phyloP scores from a whole-genome alignment of 352 stramenopile genomes.

The Phytophthora hybrid region DNA sequence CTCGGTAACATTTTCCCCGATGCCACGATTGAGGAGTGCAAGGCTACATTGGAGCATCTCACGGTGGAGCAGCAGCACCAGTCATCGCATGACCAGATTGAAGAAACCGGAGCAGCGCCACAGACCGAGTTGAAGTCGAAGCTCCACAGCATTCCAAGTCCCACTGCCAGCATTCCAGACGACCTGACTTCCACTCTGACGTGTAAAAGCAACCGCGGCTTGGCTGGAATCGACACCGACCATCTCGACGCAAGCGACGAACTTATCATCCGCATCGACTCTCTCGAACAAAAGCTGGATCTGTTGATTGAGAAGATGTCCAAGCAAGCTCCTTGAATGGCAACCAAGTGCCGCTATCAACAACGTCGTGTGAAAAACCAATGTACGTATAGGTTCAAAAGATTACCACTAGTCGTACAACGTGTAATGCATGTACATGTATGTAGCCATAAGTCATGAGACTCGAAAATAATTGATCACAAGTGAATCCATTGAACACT shows the following conservation, averaged over 20 bases:
- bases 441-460: background rate
- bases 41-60: conserved; percentile 35
- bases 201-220: background rate
- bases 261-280: conserved; percentile 20
- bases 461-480: background rate
- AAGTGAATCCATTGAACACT: background rate
- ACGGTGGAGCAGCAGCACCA: conserved; percentile 17
- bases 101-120: background rate
- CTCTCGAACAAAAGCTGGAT: conserved; percentile 28
- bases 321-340: background rate
- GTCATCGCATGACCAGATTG: conserved; percentile 17
- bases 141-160: conserved; percentile 11
- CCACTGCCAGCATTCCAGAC: conserved; percentile 9
- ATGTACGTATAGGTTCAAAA: background rate
- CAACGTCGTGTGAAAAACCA: background rate
- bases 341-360: background rate
- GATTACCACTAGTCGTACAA: background rate
- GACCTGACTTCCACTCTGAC: conserved; percentile 6
- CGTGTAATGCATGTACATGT: background rate
- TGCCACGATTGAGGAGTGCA: conserved; percentile 19
- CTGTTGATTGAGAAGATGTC: conserved; percentile 26
- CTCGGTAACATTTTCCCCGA: conserved; percentile 34
- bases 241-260: background rate
- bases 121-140: conserved; percentile 1
- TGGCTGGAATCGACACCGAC: background rate